Evolutionary conservation across 2,329 filamentous ascomycete genomes (phyloP), one percentile per base, ranked within the genome.

Genomic region (Aspergillus eucalypticola): DNA sequence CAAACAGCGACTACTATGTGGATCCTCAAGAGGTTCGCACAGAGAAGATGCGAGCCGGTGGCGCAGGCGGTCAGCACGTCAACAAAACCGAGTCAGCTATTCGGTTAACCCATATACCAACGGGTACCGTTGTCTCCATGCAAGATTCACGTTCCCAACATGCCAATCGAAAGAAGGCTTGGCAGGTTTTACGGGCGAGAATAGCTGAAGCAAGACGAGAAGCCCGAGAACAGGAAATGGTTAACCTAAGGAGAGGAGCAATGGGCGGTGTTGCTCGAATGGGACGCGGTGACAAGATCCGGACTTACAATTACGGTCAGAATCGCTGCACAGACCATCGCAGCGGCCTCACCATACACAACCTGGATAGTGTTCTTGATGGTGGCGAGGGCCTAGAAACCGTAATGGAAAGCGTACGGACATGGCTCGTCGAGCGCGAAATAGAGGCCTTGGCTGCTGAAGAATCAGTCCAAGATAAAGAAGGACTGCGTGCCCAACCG

Each of bases 1-100:
- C 94, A 0, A 89, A 88, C 58, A 96, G 91, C 75, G 90, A 97
- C 73, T 97, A 96, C 78, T 96, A 93, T 78, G 84, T 99, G 61
- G 87, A 96, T 71, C 87, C 90, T 5, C 84, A 87, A 62, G 94
- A 99, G 60, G 92, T 99, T 23, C 84, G 84, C 54, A 82, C 86
- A 19, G 95, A 99, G 73, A 91, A 92, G 62, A 96, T 98, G 93
- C 86, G 93, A 15, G 92, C 95, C 0, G 83, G 91, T 49, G 95
- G 95, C 61, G 94, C 95, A 0, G 95, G 95, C 32, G 95, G 95
- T 0, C 95, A 99, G 79, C 95, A 99, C 77, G 95, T 99, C 73
- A 99, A 99, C 79, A 97, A 94, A 75, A 99, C 95, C 0, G 95
- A 99, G 79, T 96, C 92, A 29, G 95, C 95, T 3, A 91, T 99